Percentiles rank a stretch among this genome's conserved stretches.
Conservation (phyloP, 345 rosid genomes). For the Brassica juncea region DNA sequence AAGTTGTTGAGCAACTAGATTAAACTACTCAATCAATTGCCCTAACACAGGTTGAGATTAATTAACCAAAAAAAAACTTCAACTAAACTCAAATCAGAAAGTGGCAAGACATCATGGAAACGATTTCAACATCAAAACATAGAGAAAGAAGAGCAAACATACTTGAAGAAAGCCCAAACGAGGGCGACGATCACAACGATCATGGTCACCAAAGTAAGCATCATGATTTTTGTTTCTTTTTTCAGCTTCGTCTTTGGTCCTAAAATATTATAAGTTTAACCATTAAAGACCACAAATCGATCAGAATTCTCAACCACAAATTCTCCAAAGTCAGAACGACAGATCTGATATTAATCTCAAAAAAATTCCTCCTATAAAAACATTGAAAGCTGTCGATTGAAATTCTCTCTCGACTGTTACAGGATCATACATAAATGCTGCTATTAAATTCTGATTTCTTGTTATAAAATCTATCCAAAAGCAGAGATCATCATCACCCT, state of each 20-base stretch:
- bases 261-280: background rate
- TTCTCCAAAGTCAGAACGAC: background rate
- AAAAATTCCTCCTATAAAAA: background rate
- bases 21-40: too few relatives aligned
- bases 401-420: slow-evolving; percentile 18
- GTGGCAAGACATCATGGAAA: background rate
- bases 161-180: slow-evolving; percentile 41
- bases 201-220: slow-evolving; percentile 22
- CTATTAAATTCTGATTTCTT: background rate
- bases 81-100: background rate
- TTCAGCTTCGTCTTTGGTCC: slow-evolving; percentile 18
- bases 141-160: background rate
- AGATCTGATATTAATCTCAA: background rate
- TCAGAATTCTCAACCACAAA: background rate
- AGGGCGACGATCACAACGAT: slow-evolving; percentile 30
- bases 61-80: too few relatives aligned
- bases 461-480: slow-evolving; percentile 15
- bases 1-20: too few relatives aligned
- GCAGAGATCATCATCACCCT: slow-evolving; percentile 10
- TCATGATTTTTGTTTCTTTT: background rate
- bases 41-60: too few relatives aligned
- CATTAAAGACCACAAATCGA: slow-evolving; percentile 1
- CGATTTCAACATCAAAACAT: background rate
- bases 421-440: slow-evolving; percentile 16
- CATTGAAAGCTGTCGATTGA: slow-evolving; percentile 4